Conservation (phyloP, 2,329 filamentous ascomycete genomes). For the Beauveria brongniartii region DNA sequence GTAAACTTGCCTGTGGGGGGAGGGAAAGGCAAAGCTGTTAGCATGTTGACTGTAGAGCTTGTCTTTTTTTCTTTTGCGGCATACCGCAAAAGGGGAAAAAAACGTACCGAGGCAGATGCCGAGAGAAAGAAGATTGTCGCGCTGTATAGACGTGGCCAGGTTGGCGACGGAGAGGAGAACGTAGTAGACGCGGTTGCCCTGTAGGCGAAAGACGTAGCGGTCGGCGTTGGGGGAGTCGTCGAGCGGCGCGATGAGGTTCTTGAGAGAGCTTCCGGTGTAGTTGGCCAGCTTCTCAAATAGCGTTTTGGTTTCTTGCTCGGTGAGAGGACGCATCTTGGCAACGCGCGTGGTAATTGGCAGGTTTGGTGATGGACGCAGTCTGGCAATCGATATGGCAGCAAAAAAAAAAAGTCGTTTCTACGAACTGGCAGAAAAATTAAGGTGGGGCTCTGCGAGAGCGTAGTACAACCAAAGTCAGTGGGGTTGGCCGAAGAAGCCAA, state of each 20-base stretch:
- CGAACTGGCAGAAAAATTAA: slow-evolving; percentile 3
- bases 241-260: slow-evolving; percentile 71
- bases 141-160: slow-evolving; percentile 75
- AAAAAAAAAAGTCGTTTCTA: neutral
- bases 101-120: slow-evolving; percentile 67
- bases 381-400: neutral
- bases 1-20: slow-evolving; percentile 70
- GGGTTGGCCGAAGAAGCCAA: neutral
- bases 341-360: neutral
- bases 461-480: neutral
- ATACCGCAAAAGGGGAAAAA: neutral
- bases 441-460: neutral
- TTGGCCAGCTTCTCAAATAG: slow-evolving; percentile 90
- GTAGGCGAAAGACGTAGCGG: slow-evolving; percentile 78
- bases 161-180: slow-evolving; percentile 85
- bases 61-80: neutral
- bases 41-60: slow-evolving; percentile 2
- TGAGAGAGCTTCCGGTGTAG: slow-evolving; percentile 82
- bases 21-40: slow-evolving; percentile 10
- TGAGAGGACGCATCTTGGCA: slow-evolving; percentile 67
- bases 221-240: slow-evolving; percentile 61
- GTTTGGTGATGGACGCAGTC: neutral
- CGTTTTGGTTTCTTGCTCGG: slow-evolving; percentile 69
- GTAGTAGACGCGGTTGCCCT: slow-evolving; percentile 83
- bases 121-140: slow-evolving; percentile 76